Evolutionary conservation across 1,284 basidiomycete genomes (phyloP).

Genomic region (Uromyces viciae-fabae): DNA sequence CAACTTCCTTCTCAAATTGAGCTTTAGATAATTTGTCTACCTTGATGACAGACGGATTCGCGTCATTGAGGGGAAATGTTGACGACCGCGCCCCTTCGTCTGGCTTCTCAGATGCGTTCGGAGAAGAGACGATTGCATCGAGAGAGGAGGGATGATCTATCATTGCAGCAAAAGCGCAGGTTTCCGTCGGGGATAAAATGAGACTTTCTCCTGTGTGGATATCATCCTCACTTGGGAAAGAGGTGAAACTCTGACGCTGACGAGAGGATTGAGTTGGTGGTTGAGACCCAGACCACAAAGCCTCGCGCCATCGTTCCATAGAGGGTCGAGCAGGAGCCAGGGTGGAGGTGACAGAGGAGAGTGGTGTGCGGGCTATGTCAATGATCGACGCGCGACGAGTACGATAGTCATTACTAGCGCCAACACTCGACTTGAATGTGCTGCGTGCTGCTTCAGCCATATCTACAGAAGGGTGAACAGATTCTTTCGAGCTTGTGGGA

Average conservation of each 20-base stretch:
- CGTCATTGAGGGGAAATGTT: background rate
- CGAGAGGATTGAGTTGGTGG: background rate
- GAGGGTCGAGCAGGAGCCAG: slow-evolving; percentile 12
- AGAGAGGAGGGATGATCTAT: background rate
- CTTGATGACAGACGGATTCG: background rate
- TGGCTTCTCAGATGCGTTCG: background rate
- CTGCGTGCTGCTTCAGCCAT: background rate
- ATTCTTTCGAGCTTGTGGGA: background rate
- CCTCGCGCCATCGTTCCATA: slow-evolving; percentile 35
- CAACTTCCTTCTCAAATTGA: slow-evolving; percentile 74
- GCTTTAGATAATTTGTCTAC: background rate
- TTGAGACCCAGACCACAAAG: slow-evolving; percentile 16
- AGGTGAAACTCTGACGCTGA: slow-evolving; percentile 32
- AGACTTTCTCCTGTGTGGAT: background rate
- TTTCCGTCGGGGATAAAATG: background rate
- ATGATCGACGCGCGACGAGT: slow-evolving; percentile 17
- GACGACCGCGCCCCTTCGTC: background rate
- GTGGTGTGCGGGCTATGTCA: background rate
- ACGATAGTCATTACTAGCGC: background rate
- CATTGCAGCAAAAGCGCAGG: background rate
- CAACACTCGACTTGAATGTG: background rate
- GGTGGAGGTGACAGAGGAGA: background rate
- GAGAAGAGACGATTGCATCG: background rate
- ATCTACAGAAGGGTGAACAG: background rate
- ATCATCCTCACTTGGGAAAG: slow-evolving; percentile 4